phyloP scores from a whole-genome alignment of 192 early-diverging fungal genomes.

The Coemansia sp. region DNA sequence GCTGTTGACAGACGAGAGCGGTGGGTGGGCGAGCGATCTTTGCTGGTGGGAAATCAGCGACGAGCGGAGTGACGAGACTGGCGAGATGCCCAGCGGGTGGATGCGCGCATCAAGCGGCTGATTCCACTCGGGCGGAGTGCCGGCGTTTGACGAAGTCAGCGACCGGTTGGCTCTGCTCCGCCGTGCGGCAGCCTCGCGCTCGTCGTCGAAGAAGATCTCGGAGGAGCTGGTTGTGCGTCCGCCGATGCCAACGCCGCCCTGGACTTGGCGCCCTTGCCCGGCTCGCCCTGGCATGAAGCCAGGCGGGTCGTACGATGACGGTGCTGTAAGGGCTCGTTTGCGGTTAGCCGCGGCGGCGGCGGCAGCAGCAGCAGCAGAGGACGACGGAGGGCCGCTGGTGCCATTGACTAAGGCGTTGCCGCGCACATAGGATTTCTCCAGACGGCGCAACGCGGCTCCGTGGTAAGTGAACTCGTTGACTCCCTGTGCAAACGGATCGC shows the following conservation, averaged over 20 bases:
- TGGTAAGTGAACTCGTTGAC: conserved; percentile 44
- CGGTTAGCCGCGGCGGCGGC: conserved; percentile 20
- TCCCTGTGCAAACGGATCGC: conserved; percentile 31
- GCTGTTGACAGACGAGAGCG: conserved; percentile 7
- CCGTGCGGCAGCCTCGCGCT: conserved; percentile 9
- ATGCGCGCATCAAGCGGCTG: conserved; percentile 24
- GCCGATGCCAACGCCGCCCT: conserved; percentile 11
- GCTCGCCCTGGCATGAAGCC: neutral
- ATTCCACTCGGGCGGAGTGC: conserved; percentile 26
- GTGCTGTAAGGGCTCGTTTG: conserved; percentile 54
- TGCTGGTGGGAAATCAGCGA: conserved; percentile 32
- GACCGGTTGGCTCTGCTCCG: neutral
- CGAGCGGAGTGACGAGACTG: conserved; percentile 53
- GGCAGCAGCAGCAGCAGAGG: conserved; percentile 1
- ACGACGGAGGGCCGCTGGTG: neutral
- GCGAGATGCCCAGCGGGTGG: conserved; percentile 39
- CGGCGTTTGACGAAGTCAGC: conserved; percentile 7
- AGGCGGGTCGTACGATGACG: conserved; percentile 47
- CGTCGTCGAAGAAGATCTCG: conserved; percentile 28
- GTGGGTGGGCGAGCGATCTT: neutral
- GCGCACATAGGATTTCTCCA: conserved; percentile 36
- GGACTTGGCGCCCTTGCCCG: neutral
- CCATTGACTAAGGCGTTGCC: neutral
- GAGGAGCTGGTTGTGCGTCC: conserved; percentile 12
- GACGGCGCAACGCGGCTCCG: conserved; percentile 44